These are phyloP conservation scores for Candida pseudoviswanathii DNA, from an alignment of 1,139 yeast species.

Conservation along the genomic window DNA sequence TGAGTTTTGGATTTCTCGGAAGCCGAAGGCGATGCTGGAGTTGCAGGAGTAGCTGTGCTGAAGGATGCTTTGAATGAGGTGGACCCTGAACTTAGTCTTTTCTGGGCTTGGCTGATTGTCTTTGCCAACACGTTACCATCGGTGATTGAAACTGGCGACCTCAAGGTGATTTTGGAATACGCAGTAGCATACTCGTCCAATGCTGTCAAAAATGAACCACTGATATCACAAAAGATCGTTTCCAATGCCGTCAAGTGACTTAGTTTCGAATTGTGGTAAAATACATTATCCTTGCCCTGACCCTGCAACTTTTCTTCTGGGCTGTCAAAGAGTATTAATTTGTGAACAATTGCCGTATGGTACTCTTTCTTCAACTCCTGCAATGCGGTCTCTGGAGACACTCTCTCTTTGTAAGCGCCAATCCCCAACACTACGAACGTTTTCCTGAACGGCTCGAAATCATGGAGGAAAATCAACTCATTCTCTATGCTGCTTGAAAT, in stretches of 20 bases:
- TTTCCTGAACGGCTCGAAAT: conserved; percentile 87
- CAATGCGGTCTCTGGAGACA: conserved; percentile 7
- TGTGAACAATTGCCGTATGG: conserved; percentile 66
- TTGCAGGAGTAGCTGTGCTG: conserved; percentile 11
- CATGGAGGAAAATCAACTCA: conserved; percentile 69
- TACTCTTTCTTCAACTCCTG: conserved; percentile 30
- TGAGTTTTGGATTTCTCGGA: conserved; percentile 28
- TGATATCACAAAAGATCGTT: conserved; percentile 72
- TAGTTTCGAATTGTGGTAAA: conserved; percentile 27
- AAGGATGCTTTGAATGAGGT: conserved; percentile 40
- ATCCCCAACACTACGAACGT: conserved; percentile 70
- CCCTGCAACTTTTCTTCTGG: conserved; percentile 32
- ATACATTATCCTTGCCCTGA: conserved; percentile 13
- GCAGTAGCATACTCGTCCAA: conserved; percentile 72
- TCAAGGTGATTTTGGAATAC: conserved; percentile 66
- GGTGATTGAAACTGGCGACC: conserved; percentile 71
- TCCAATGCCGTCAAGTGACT: conserved; percentile 52
- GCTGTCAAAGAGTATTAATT: conserved; percentile 59
- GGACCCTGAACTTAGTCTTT: conserved; percentile 42
- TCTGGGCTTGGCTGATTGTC: conserved; percentile 55
- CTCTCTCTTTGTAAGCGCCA: conserved; percentile 41
- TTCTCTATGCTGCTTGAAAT: conserved; percentile 51
- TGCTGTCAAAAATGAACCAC: conserved; percentile 62
- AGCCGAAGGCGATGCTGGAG: conserved; percentile 10
- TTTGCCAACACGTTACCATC: conserved; percentile 51